Conservation (phyloP, 1,284 basidiomycete species). For the Xerocomus minutiporus region DNA sequence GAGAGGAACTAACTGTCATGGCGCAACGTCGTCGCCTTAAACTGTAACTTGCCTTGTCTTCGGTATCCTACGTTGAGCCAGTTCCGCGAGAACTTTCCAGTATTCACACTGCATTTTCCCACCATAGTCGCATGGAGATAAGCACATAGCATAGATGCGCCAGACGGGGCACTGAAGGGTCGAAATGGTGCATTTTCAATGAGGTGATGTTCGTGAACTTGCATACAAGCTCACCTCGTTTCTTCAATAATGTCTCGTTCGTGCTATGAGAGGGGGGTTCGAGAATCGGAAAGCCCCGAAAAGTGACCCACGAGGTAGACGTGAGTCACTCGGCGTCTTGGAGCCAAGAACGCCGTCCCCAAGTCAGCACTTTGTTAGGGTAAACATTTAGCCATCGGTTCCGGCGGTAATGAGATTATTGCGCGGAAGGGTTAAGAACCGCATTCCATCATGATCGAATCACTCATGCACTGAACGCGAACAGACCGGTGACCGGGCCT, state of each 20-base stretch:
- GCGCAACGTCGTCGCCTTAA: background rate
- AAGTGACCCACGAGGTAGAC: background rate
- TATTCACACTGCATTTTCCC: conserved; percentile 2
- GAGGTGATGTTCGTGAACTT: background rate
- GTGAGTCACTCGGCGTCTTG: background rate
- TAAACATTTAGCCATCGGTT: background rate
- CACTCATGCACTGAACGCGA: background rate
- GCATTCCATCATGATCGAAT: background rate
- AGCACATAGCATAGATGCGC: background rate
- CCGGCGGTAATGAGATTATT: background rate
- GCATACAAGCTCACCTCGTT: background rate
- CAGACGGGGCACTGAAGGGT: background rate
- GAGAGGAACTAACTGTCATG: background rate
- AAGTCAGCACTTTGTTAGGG: background rate
- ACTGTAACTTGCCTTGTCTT: background rate
- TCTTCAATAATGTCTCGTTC: background rate
- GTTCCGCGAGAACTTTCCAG: background rate
- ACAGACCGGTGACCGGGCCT: background rate
- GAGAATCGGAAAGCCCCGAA: background rate
- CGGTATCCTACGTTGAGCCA: background rate
- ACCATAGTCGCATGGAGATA: background rate
- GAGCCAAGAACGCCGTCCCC: background rate
- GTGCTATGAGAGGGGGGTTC: background rate
- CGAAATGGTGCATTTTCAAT: background rate
- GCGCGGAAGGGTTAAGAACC: background rate